Evolutionary conservation across 106 monocot genomes (phyloP).

Genomic region (Platanthera zijinensis): DNA sequence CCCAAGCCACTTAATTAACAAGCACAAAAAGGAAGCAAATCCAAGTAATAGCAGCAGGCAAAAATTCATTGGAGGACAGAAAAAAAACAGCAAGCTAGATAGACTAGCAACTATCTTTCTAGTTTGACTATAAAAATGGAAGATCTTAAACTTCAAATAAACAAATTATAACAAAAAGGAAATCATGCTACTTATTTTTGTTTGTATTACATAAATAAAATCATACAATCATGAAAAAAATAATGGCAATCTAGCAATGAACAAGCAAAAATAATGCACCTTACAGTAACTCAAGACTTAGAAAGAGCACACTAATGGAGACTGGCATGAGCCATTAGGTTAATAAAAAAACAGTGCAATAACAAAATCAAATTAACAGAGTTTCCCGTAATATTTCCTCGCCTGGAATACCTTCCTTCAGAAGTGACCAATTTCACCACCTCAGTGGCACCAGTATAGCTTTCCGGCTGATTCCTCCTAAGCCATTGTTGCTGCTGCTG

Average conservation of each 20-base stretch:
- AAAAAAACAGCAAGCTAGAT: background rate
- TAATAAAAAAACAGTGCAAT: background rate
- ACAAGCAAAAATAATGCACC: background rate
- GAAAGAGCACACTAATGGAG: too few relatives aligned
- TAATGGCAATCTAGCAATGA: background rate
- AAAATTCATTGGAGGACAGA: background rate
- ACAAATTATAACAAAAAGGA: background rate
- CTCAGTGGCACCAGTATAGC: slow-evolving; percentile 14
- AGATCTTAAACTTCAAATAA: background rate
- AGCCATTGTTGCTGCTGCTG: slow-evolving; percentile 73
- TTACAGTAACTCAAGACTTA: too few relatives aligned
- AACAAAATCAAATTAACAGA: background rate
- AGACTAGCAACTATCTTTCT: background rate
- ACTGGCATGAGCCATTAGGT: too few relatives aligned
- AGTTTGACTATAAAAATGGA: background rate
- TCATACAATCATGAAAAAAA: background rate
- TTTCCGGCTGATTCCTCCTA: slow-evolving; percentile 36
- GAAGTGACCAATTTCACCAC: slow-evolving; percentile 15
- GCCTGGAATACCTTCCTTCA: slow-evolving; percentile 45
- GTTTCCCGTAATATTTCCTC: background rate
- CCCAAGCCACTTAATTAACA: background rate
- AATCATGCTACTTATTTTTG: background rate
- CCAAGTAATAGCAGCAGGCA: background rate
- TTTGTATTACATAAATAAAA: background rate
- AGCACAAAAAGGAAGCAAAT: background rate